phyloP scores from a whole-genome alignment of 2,329 filamentous ascomycete species.

The Epichloe sibirici region DNA sequence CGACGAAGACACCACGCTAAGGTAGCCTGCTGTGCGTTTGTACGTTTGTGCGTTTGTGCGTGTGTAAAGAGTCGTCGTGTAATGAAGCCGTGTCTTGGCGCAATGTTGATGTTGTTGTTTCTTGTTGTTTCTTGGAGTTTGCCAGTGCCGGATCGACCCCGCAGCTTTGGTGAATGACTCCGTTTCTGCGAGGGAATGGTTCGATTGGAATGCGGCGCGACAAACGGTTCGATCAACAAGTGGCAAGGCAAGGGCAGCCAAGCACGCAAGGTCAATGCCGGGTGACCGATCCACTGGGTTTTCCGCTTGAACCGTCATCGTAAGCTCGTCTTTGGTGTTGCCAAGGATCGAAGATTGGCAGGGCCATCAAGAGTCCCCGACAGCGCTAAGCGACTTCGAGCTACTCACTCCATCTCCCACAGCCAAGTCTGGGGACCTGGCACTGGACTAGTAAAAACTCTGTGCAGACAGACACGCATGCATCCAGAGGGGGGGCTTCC shows the following conservation, averaged over 20 bases:
- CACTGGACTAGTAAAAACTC: background rate
- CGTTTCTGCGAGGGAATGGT: background rate
- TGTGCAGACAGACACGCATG: background rate
- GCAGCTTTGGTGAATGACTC: background rate
- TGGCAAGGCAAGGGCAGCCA: background rate
- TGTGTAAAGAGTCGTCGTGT: too few species aligned
- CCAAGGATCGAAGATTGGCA: conserved; percentile 11
- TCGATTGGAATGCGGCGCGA: background rate
- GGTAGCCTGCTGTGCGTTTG: too few species aligned
- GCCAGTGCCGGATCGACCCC: background rate
- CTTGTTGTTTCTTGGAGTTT: too few species aligned
- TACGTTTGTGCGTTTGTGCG: too few species aligned
- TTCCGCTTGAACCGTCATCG: background rate
- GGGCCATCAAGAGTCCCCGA: conserved; percentile 11
- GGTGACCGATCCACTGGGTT: background rate
- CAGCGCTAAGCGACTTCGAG: conserved; percentile 7
- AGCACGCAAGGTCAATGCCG: background rate
- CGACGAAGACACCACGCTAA: too few species aligned
- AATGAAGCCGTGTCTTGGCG: background rate
- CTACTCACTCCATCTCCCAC: background rate
- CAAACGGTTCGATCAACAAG: background rate
- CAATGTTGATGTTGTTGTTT: background rate
- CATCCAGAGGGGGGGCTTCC: too few species aligned
- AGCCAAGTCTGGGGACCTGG: too few species aligned
- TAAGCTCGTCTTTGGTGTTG: background rate